Percentiles rank a stretch among this genome's conserved stretches.
phyloP scores from a whole-genome alignment of 208 protist species.

The Leishmania turanica region DNA sequence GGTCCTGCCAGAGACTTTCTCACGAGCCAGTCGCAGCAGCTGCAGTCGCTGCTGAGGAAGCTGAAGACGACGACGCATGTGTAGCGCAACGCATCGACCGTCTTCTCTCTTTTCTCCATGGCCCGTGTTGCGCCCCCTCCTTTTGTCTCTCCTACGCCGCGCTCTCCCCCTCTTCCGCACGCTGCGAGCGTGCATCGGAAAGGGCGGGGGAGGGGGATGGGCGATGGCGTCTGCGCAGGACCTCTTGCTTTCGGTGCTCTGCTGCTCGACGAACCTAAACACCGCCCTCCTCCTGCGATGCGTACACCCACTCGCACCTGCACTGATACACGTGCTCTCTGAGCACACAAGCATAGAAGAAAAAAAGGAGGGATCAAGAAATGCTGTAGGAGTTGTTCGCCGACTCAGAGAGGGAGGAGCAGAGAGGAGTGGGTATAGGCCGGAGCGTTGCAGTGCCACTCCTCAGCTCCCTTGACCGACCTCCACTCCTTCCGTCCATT shows the following conservation, averaged over 20 bases:
- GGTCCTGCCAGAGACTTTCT: constrained; percentile 7
- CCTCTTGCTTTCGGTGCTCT: not conserved
- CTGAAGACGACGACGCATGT: not conserved
- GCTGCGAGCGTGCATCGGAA: not conserved
- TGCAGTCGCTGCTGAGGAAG: not conserved
- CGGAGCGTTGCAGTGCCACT: not conserved
- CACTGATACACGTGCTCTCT: not conserved
- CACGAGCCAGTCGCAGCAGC: constrained; percentile 6
- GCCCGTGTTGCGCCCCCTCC: not conserved
- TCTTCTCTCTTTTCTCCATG: not conserved
- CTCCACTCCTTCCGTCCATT: not conserved
- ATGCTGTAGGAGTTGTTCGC: not conserved
- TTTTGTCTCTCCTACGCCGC: not conserved
- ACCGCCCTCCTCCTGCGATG: not conserved
- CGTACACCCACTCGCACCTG: not conserved
- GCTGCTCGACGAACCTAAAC: not conserved
- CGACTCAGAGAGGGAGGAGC: not conserved
- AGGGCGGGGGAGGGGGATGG: not conserved
- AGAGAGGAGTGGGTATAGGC: not conserved
- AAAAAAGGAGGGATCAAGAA: not conserved
- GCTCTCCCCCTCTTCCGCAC: too few relatives aligned
- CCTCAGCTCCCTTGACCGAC: not conserved
- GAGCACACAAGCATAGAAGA: not conserved
- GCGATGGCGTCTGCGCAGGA: not conserved
- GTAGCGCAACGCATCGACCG: not conserved